These are phyloP conservation scores for Blastobotrys mokoenaii DNA, from an alignment of 805 yeast species.

Conservation along the genomic window DNA sequence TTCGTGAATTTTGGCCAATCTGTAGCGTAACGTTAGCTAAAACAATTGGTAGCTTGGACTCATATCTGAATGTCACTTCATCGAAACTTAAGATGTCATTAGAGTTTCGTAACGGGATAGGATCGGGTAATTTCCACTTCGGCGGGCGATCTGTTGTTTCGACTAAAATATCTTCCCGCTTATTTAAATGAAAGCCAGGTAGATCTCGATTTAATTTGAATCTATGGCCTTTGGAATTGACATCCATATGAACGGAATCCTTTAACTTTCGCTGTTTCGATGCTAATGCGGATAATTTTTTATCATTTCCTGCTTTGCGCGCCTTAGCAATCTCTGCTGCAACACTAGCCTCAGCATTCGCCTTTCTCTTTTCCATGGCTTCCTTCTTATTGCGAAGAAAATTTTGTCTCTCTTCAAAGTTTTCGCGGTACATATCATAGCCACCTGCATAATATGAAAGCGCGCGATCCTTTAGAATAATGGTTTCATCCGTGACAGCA, in stretches of 20 bases:
- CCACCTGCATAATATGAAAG: constrained; percentile 94
- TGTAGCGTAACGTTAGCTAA: neutral
- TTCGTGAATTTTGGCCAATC: constrained; percentile 44
- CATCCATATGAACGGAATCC: neutral
- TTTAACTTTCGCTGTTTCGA: constrained; percentile 1
- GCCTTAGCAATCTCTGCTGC: neutral
- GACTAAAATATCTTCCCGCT: neutral
- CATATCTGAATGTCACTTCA: neutral
- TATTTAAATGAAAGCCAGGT: neutral
- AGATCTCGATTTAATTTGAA: constrained; percentile 1
- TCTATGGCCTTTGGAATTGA: constrained; percentile 1
- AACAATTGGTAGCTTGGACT: neutral
- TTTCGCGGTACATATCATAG: constrained; percentile 47
- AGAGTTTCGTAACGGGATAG: neutral
- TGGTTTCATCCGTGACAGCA: constrained; percentile 90
- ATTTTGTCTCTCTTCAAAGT: neutral
- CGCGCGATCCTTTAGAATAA: constrained; percentile 92
- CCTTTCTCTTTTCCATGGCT: neutral
- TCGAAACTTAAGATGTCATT: neutral
- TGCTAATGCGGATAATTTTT: constrained; percentile 1
- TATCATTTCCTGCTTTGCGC: constrained; percentile 1
- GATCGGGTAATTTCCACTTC: neutral
- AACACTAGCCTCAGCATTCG: neutral
- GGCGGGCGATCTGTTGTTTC: neutral
- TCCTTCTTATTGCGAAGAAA: neutral